Evolutionary conservation across 108 stramenopile genomes (phyloP).

Genomic region (Cyclotella kingstonii): DNA sequence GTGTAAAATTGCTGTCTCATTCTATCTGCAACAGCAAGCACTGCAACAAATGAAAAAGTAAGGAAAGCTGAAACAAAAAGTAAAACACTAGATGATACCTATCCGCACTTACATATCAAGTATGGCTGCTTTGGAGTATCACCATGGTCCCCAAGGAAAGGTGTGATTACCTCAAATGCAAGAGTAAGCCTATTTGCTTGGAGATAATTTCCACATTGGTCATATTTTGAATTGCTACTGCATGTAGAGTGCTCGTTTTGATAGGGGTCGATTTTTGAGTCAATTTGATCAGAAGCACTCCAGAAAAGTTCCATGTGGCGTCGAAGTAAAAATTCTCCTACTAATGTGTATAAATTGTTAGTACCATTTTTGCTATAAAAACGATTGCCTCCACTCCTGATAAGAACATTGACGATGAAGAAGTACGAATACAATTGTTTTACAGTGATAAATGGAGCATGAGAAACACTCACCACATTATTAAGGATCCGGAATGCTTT

Average conservation of each 20-base stretch:
- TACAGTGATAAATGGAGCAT: not conserved
- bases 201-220: constrained; percentile 64
- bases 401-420: not conserved
- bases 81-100: not conserved
- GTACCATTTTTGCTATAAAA: constrained; percentile 84
- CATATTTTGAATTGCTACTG: constrained; percentile 21
- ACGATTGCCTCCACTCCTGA: constrained; percentile 62
- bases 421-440: not conserved
- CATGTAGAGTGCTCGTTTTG: not conserved
- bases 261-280: not conserved
- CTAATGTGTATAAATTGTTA: constrained; percentile 58
- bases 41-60: too few species aligned
- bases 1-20: constrained; percentile 54
- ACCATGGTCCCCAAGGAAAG: constrained; percentile 80
- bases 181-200: constrained; percentile 56
- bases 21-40: constrained; percentile 78
- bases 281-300: constrained; percentile 11
- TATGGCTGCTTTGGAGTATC: constrained; percentile 67
- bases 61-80: not conserved
- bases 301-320: constrained; percentile 66
- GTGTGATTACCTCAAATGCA: constrained; percentile 77
- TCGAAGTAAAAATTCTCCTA: constrained; percentile 72
- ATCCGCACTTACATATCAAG: constrained; percentile 41
- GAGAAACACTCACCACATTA: constrained; percentile 55
- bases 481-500: constrained; percentile 88